A percentile compares a stretch with the other conserved stretches of the same genome.
Evolutionary conservation across 1,284 basidiomycete genomes (phyloP).

Genomic region (Ceratobasidium sp.): DNA sequence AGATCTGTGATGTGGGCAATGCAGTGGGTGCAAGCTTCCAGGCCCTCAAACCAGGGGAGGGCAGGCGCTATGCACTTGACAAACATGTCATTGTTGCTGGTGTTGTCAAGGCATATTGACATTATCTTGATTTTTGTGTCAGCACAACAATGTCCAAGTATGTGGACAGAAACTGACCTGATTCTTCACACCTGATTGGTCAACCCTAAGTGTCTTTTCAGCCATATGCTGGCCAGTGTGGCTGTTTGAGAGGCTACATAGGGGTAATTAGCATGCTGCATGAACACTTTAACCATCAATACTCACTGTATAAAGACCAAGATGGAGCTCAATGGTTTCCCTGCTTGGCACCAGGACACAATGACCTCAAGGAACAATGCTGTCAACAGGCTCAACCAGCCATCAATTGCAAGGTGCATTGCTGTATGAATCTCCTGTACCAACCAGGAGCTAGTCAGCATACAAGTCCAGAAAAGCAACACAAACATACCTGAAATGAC

Average conservation of each 20-base stretch:
- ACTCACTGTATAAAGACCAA: slow-evolving; percentile 24
- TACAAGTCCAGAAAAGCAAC: not conserved
- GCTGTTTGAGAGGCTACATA: not conserved
- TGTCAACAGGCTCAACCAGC: slow-evolving; percentile 6
- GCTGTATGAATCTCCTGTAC: not conserved
- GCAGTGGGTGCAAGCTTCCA: not conserved
- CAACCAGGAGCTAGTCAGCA: no score
- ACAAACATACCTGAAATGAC: not conserved
- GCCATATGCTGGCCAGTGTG: slow-evolving; percentile 17
- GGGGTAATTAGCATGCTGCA: not conserved
- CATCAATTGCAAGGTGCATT: slow-evolving; percentile 30
- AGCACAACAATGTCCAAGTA: not conserved
- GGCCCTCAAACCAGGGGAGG: slow-evolving; percentile 1
- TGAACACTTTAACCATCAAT: not conserved
- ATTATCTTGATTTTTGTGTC: no score
- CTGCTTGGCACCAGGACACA: slow-evolving; percentile 15
- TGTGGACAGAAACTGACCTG: not conserved
- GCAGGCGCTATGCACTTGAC: not conserved
- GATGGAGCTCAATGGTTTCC: not conserved
- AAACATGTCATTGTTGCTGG: slow-evolving; percentile 19
- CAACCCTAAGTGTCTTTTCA: not conserved
- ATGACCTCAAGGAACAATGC: slow-evolving; percentile 7
- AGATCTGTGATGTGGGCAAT: slow-evolving; percentile 17
- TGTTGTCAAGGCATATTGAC: slow-evolving; percentile 31
- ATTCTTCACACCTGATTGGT: not conserved